A percentile compares a stretch with the other conserved stretches of the same genome.
Evolutionary conservation across 106 monocot genomes (phyloP).

Genomic region (Amphibolis antarctica): DNA sequence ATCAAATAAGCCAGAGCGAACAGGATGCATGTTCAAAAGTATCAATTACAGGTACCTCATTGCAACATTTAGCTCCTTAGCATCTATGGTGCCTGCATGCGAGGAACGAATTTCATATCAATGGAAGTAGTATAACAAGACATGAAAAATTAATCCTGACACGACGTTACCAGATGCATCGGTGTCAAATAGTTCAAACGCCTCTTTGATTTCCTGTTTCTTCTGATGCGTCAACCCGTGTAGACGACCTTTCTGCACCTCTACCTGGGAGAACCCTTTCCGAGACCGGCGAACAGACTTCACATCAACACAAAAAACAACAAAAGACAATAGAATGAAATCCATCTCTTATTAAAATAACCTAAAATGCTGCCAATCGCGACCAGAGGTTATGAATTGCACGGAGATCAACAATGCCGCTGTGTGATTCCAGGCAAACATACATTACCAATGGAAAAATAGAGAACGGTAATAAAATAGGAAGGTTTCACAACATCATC

Average conservation of each 20-base stretch:
- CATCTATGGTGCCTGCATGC: conserved; percentile 73
- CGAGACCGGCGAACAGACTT: not conserved
- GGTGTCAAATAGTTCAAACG: conserved; percentile 92
- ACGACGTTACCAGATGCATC: conserved; percentile 80
- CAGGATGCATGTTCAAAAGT: not conserved
- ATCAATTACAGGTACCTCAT: conserved; percentile 55
- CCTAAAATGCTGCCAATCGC: too few relatives aligned
- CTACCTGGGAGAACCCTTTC: conserved; percentile 28
- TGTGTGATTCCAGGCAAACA: too few relatives aligned
- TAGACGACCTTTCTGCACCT: conserved; percentile 36
- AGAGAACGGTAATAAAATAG: too few relatives aligned
- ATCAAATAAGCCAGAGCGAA: not conserved
- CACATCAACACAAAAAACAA: not conserved
- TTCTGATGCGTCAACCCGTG: conserved; percentile 52
- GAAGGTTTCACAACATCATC: too few relatives aligned
- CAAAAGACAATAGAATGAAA: not conserved
- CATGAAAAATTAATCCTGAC: not conserved
- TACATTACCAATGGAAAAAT: too few relatives aligned
- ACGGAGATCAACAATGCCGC: too few relatives aligned
- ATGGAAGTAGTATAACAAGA: not conserved
- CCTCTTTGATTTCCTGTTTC: conserved; percentile 85
- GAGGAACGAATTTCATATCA: not conserved
- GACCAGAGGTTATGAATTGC: too few relatives aligned
- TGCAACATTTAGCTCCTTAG: conserved; percentile 84
- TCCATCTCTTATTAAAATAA: not conserved